A percentile compares a stretch with the other conserved stretches of the same genome.
Conservation (phyloP, 2,329 filamentous ascomycete genomes). For the Aureobasidium pullulans region DNA sequence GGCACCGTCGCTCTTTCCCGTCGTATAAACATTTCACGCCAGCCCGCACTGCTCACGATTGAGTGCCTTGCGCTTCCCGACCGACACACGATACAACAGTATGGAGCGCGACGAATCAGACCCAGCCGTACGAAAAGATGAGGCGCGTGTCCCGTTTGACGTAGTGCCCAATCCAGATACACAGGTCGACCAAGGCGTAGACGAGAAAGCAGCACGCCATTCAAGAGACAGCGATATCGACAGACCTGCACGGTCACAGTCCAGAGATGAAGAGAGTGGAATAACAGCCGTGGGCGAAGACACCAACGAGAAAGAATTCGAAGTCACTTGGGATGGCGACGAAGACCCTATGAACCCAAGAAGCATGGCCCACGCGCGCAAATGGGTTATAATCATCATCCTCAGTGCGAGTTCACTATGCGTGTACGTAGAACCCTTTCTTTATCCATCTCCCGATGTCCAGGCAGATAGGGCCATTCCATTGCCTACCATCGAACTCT, state of each 20-base stretch:
- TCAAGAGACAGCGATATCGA: conserved; percentile 4
- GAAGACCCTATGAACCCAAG: conserved; percentile 67
- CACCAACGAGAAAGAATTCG: conserved; percentile 41
- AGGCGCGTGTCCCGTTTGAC: conserved; percentile 10
- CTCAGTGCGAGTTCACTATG: conserved; percentile 68
- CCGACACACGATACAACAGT: neutral
- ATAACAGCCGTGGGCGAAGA: neutral
- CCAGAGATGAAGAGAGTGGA: conserved; percentile 12
- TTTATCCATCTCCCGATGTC: neutral
- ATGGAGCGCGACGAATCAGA: neutral
- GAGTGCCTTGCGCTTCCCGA: neutral
- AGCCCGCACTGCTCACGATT: neutral
- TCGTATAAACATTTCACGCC: neutral
- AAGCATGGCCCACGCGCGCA: conserved; percentile 54
- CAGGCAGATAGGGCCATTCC: neutral
- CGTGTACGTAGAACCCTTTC: conserved; percentile 38
- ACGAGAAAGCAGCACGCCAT: neutral
- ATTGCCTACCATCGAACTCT: neutral
- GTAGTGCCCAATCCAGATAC: neutral
- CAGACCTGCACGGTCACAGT: neutral
- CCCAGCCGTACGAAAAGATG: neutral
- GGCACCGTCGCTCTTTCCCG: neutral
- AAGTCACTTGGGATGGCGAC: conserved; percentile 70
- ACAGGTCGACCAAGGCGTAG: neutral
- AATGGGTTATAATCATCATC: conserved; percentile 74